These are phyloP conservation scores for Fusarium sp. DNA, from an alignment of 2,329 filamentous ascomycete genomes.

Conservation along the genomic window DNA sequence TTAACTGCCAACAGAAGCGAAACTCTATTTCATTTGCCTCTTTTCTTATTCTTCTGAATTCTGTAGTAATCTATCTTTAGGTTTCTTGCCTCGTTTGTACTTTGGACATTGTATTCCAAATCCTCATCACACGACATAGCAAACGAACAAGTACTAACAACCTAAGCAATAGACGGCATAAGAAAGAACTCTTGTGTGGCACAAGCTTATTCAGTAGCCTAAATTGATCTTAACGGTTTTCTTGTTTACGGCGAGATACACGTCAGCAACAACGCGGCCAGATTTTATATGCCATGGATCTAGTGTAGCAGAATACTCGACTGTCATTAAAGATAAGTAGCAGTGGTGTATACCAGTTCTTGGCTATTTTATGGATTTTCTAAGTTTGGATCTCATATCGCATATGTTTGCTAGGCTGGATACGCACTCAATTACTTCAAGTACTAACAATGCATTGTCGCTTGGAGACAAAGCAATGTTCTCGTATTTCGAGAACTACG, in stretches of 20 bases:
- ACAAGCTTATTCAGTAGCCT: not conserved
- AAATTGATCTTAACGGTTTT: not conserved
- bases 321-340: not conserved
- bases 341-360: not conserved
- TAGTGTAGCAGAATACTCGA: not conserved
- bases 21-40: not conserved
- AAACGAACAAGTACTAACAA: not conserved
- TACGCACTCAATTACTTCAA: not conserved
- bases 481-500: not conserved
- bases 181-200: not conserved
- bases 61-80: not conserved
- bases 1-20: not conserved
- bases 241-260: not conserved
- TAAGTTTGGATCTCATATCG: not conserved
- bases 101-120: not conserved
- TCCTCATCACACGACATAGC: not conserved
- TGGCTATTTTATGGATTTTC: not conserved
- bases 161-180: not conserved
- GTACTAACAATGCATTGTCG: not conserved
- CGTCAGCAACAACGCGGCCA: not conserved
- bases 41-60: not conserved
- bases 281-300: not conserved
- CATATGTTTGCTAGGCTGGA: not conserved
- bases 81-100: not conserved
- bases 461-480: not conserved